A percentile compares a stretch with the other conserved stretches of the same genome.
phyloP scores from a whole-genome alignment of 2,329 filamentous ascomycete species.

The Microdochium paspali region DNA sequence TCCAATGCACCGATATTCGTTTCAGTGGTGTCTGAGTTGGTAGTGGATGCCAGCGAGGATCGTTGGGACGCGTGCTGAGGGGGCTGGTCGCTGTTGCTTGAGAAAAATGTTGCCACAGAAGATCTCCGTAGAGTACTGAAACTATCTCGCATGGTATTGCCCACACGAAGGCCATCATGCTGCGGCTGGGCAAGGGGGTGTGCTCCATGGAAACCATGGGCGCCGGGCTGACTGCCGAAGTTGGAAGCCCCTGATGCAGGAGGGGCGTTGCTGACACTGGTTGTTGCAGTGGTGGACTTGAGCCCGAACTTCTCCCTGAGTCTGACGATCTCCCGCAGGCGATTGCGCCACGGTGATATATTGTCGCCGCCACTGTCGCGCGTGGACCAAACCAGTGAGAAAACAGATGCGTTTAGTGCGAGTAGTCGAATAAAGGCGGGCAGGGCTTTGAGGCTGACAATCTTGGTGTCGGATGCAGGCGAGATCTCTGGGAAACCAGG shows the following conservation, averaged over 20 bases:
- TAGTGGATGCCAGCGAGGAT: constrained; percentile 46
- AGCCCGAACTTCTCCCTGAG: constrained; percentile 61
- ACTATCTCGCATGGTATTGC: constrained; percentile 48
- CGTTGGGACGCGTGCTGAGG: constrained; percentile 37
- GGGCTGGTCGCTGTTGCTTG: constrained; percentile 42
- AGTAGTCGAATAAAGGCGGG: constrained; percentile 80
- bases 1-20: constrained; percentile 25
- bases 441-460: constrained; percentile 74
- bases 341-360: constrained; percentile 80
- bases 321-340: constrained; percentile 74
- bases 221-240: constrained; percentile 11
- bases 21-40: constrained; percentile 46
- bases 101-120: constrained; percentile 58
- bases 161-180: constrained; percentile 26
- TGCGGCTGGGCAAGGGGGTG: constrained; percentile 18
- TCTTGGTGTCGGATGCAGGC: constrained; percentile 79
- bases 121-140: constrained; percentile 50
- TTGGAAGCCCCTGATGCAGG: constrained; percentile 19
- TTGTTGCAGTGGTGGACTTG: constrained; percentile 22
- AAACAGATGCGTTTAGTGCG: constrained; percentile 87
- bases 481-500: constrained; percentile 87
- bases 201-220: constrained; percentile 18
- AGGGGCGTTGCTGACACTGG: constrained; percentile 4
- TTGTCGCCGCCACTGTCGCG: constrained; percentile 65
- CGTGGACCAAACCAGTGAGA: constrained; percentile 81